Base-by-base conservation (phyloP, 2,329 filamentous ascomycete genomes). In the Microdochium bolleyi region DNA sequence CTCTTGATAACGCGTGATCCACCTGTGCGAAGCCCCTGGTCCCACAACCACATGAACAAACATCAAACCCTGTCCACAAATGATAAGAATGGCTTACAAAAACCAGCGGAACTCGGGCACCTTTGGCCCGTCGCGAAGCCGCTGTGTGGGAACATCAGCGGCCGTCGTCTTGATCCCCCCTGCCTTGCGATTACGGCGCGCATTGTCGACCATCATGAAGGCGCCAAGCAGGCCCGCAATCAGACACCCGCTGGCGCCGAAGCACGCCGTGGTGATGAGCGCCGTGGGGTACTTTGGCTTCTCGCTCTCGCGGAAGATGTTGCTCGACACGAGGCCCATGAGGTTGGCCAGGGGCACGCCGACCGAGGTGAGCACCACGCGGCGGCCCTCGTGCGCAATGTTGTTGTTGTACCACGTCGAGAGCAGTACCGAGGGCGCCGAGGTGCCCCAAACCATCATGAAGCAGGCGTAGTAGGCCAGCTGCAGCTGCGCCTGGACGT, bases 361-460 rank as follows among this genome's bases (percentile, higher is more conserved):
- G 19, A 91, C 78, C 25, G 82, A 84, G 0, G 87, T 91, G 13
- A 91, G 72, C 1, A 84, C 75, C 4, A 89, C 76, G 49, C 88
- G 83, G 37, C 83, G 80, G 53, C 85, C 84, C 67, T 92, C 88
- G 61, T 92, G 80, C 1, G 87, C 87, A 52, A 90, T 80, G 64
- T 92, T 92, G 73, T 92, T 92, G 70, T 89, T 92, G 70, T 90
- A 91, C 84, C 84, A 86, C 63, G 67, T 67, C 49, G 64, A 66
- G 16, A 85, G 73, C 11, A 92, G 73, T 9, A 91, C 87, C 0
- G 82, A 87, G 0, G 88, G 87, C 0, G 87, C 87, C 1, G 83
- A 85, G 0, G 86, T 89, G 16, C 88, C 88, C 83, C 86, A 90
- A 10, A 83, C 87, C 85, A 91, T 89, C 84, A 91, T 87, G 66